Evolutionary conservation across 2,329 filamentous ascomycete genomes (phyloP).

Genomic region (Paradendryphiella salina): DNA sequence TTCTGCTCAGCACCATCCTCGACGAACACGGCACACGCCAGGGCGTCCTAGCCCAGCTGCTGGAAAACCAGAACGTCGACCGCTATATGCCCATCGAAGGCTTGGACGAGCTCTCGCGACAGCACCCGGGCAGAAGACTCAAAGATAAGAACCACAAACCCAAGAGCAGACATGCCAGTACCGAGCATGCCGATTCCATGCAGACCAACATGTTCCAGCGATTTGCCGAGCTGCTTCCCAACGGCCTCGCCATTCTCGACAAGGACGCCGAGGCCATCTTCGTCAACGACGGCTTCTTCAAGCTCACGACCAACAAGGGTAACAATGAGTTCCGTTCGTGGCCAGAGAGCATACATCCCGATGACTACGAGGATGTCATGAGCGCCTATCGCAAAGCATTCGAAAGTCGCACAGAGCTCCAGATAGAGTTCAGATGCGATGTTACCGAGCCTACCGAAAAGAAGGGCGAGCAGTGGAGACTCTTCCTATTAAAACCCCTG

Average conservation of each 20-base stretch:
- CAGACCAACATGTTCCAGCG: constrained; percentile 50
- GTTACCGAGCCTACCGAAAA: constrained; percentile 35
- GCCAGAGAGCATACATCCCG: constrained; percentile 52
- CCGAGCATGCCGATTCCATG: constrained; percentile 34
- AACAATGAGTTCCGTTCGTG: constrained; percentile 50
- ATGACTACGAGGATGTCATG: constrained; percentile 53
- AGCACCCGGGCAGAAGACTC: constrained; percentile 16
- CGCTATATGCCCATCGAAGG: constrained; percentile 33
- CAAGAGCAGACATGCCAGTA: neutral
- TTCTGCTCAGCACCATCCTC: constrained; percentile 41
- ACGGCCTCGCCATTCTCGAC: constrained; percentile 52
- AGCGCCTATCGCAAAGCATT: constrained; percentile 50
- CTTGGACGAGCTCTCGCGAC: constrained; percentile 23
- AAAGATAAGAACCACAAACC: constrained; percentile 17
- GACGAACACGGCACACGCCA: constrained; percentile 37
- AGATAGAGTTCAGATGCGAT: constrained; percentile 50
- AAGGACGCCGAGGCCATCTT: constrained; percentile 51
- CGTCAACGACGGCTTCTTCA: constrained; percentile 53
- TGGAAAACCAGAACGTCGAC: constrained; percentile 26
- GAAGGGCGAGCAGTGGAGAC: constrained; percentile 44
- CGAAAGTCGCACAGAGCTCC: constrained; percentile 42
- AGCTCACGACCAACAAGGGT: constrained; percentile 50
- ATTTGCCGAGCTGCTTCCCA: constrained; percentile 53
- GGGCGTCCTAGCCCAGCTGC: constrained; percentile 40
- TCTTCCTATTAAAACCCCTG: constrained; percentile 50